A percentile compares a stretch with the other conserved stretches of the same genome.
Conservation (phyloP, 371 early-diverging fungal species). For the Phascolomyces articulosus region DNA sequence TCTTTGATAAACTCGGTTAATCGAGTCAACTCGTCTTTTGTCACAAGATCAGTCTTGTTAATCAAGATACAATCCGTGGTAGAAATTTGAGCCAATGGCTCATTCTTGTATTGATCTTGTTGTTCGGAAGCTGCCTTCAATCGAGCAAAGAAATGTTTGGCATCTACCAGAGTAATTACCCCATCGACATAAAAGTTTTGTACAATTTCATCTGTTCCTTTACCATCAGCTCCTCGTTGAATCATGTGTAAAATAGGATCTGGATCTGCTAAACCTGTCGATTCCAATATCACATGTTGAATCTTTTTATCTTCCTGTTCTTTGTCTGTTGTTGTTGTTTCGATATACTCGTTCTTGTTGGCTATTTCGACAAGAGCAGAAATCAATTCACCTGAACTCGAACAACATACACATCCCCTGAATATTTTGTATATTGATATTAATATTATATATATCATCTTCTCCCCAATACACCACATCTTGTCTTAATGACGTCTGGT, state of each 20-base stretch:
- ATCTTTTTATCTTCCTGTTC: conserved; percentile 10
- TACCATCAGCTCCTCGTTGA: conserved; percentile 29
- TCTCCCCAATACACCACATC: too few relatives aligned
- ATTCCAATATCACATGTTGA: conserved; percentile 35
- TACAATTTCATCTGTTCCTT: conserved; percentile 33
- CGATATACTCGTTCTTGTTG: conserved; percentile 21
- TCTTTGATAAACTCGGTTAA: conserved; percentile 19
- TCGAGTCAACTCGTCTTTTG: background rate
- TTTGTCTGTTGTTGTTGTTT: too few relatives aligned
- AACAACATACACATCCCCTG: conserved; percentile 47
- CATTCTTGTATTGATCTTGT: conserved; percentile 43
- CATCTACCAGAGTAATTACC: conserved; percentile 35
- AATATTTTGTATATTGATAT: background rate
- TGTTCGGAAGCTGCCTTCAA: background rate
- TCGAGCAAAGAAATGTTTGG: conserved; percentile 25
- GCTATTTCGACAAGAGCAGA: conserved; percentile 33
- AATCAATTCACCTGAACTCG: conserved; percentile 37
- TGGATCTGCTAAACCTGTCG: conserved; percentile 45
- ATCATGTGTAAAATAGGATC: conserved; percentile 36
- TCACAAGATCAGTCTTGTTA: conserved; percentile 39
- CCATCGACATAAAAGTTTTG: conserved; percentile 36
- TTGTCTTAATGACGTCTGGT: too few relatives aligned
- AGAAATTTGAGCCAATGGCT: conserved; percentile 35
- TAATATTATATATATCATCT: too few relatives aligned
- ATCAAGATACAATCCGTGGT: conserved; percentile 34